Evolutionary conservation across 2,329 filamentous ascomycete species (phyloP), one percentile per base, ranked within the genome.

Genomic region (Chaetomium sp.): DNA sequence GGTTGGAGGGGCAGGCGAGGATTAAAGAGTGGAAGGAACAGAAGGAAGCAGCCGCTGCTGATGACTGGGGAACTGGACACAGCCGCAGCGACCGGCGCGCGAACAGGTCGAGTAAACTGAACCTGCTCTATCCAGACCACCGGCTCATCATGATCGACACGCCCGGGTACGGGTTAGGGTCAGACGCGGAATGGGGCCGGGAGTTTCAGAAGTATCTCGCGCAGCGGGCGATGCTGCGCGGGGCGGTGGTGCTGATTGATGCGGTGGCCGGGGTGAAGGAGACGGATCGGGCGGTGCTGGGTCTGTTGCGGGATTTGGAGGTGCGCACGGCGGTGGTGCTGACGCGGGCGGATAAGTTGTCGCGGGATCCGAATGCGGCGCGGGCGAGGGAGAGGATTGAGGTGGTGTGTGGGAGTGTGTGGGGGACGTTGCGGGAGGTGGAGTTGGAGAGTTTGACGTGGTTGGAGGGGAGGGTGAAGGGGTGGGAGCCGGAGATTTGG

Each of bases 281-380:
- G 27, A 72, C 72, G 48, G 80, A 84, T 62, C 65, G 66, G 10
- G 71, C 74, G 67, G 71, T 79, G 58, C 65, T 84, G 37, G 66
- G 70, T 55, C 67, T 78, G 45, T 69, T 84, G 60, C 70, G 76
- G 49, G 68, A 73, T 49, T 70, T 72, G 3, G 71, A 72, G 8
- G 71, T 76, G 35, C 70, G 70, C 51, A 79, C 78, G 1, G 64
- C 74, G 6, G 73, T 82, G 1, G 73, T 82, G 4, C 65, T 84
- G 49, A 84, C 81, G 9, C 82, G 82, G 67, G 78, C 76, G 11
- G 81, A 84, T 62, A 82, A 81, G 64, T 55, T 71, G 46, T 60
- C 66, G 62, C 58, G 58, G 14, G 53, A 38, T 11, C 40, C 34
- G 27, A 52, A 37, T 5, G 49, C 42, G 40, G 60, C 47, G 34